Conservation (phyloP, 106 monocot genomes). For the Allium cepa region DNA sequence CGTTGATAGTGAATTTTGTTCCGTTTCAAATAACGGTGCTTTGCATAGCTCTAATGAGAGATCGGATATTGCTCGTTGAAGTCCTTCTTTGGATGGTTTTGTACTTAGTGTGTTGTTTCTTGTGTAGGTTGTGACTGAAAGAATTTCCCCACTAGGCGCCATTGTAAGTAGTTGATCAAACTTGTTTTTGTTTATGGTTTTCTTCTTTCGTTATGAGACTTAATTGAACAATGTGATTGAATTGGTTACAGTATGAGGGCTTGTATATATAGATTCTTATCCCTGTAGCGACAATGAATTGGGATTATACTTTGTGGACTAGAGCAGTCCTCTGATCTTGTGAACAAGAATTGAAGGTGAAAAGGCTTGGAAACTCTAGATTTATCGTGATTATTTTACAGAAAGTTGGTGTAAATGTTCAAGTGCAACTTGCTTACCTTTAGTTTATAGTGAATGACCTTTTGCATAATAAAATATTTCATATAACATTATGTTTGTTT, state of each 20-base stretch:
- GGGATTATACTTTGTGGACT: not conserved
- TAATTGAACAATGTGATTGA: not conserved
- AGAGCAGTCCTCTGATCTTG: not conserved
- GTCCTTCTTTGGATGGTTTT: conserved; percentile 23
- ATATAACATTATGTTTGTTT: too few species aligned
- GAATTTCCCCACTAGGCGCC: not conserved
- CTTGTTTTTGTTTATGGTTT: not conserved
- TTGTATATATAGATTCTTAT: not conserved
- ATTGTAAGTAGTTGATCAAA: not conserved
- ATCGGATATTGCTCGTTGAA: conserved; percentile 65
- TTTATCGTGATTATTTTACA: conserved; percentile 2
- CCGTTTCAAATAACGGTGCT: conserved; percentile 2
- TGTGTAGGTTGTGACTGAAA: not conserved
- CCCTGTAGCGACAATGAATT: not conserved
- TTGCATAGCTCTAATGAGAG: conserved; percentile 45
- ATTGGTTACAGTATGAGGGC: not conserved
- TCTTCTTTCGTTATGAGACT: not conserved
- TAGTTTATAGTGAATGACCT: not conserved
- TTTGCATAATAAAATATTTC: too few species aligned
- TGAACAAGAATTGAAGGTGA: conserved; percentile 6
- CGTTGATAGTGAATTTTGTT: conserved; percentile 12
- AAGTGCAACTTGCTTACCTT: not conserved
- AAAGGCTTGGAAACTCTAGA: not conserved
- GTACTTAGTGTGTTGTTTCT: not conserved
- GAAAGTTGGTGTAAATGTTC: not conserved